phyloP scores from a whole-genome alignment of 202 grass and related monocot species.

The Miscanthus sacchariflorus region DNA sequence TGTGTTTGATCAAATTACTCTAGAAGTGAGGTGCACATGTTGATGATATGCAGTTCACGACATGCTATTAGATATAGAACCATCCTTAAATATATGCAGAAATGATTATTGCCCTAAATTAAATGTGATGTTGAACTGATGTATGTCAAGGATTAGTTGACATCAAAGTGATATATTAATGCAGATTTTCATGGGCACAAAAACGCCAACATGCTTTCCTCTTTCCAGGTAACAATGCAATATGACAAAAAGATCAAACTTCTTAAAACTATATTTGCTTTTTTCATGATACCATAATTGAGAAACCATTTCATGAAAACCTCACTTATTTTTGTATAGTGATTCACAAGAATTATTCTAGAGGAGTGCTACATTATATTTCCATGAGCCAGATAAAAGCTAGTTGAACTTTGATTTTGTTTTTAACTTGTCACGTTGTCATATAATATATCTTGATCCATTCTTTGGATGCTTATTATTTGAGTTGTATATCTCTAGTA shows the following conservation, averaged over 20 bases:
- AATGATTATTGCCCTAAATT: neutral
- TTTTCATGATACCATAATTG: neutral
- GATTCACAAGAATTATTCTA: no score
- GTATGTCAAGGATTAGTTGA: neutral
- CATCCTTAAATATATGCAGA: neutral
- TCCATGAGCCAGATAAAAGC: no score
- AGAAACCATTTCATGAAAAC: neutral
- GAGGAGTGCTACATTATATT: no score
- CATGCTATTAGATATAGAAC: neutral
- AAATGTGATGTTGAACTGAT: no score
- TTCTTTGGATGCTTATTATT: no score
- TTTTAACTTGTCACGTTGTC: no score
- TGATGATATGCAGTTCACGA: neutral
- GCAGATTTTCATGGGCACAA: conserved; percentile 88
- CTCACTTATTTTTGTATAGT: no score
- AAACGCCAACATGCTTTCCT: conserved; percentile 71
- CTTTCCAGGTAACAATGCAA: conserved; percentile 59
- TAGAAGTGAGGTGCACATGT: neutral
- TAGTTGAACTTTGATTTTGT: no score
- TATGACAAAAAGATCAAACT: neutral
- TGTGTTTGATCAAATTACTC: neutral
- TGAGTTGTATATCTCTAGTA: no score
- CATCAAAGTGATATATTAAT: conserved; percentile 4
- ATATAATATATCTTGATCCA: no score
- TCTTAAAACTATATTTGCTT: neutral